These are phyloP conservation scores for Lophium mytilinum DNA, from an alignment of 495 filamentous ascomycete genomes.

Conservation along the genomic window DNA sequence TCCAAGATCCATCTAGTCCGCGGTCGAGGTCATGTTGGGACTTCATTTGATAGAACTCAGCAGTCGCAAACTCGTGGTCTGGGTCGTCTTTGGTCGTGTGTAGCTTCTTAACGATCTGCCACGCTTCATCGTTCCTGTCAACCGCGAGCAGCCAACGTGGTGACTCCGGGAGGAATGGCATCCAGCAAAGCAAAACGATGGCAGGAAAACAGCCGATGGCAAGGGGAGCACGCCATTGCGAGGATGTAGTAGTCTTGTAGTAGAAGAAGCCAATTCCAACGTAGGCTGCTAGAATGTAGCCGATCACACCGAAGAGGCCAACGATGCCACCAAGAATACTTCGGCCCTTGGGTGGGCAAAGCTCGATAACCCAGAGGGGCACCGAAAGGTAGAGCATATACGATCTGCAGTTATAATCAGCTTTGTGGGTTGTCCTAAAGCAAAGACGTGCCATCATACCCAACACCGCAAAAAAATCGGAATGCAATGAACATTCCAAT, in stretches of 20 bases:
- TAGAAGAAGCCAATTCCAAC: conserved; percentile 1
- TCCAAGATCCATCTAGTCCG: neutral
- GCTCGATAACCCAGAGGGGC: neutral
- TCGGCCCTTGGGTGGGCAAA: neutral
- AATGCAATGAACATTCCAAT: neutral
- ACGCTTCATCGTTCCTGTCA: neutral
- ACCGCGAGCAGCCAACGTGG: conserved; percentile 1
- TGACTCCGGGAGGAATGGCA: neutral
- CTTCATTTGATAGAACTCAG: conserved; percentile 4
- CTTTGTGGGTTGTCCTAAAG: neutral
- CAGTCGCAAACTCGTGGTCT: neutral
- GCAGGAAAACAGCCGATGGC: neutral
- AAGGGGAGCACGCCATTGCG: neutral
- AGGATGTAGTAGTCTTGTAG: neutral
- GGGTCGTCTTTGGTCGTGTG: neutral
- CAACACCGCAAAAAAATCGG: neutral
- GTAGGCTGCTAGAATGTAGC: neutral
- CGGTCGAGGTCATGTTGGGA: neutral
- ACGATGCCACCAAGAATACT: neutral
- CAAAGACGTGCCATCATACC: neutral
- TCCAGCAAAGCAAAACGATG: neutral
- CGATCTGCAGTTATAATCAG: neutral
- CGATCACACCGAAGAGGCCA: neutral
- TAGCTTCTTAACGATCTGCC: neutral
- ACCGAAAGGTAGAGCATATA: neutral